A percentile compares a stretch with the other conserved stretches of the same genome.
phyloP scores from a whole-genome alignment of 805 yeast species.

The Candida verbasci region DNA sequence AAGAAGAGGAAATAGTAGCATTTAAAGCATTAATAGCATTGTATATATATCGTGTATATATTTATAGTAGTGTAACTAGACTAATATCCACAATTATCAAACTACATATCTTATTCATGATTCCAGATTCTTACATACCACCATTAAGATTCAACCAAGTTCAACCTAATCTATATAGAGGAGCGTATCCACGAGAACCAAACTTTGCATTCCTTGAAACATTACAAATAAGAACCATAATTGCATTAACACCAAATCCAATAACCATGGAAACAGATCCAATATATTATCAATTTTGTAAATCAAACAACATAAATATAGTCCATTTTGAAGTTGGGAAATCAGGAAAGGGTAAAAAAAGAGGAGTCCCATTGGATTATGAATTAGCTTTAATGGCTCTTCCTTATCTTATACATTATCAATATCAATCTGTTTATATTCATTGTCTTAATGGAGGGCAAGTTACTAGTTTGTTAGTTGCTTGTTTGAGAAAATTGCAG shows the following conservation, averaged over 20 bases:
- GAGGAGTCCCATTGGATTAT: slow-evolving; percentile 77
- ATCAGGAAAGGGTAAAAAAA: slow-evolving; percentile 73
- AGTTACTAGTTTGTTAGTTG: slow-evolving; percentile 76
- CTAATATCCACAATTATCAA: not conserved
- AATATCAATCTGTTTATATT: slow-evolving; percentile 66
- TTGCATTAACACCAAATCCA: slow-evolving; percentile 78
- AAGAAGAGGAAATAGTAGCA: too few species aligned
- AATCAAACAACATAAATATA: slow-evolving; percentile 48
- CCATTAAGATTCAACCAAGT: slow-evolving; percentile 77
- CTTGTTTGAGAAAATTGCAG: slow-evolving; percentile 77
- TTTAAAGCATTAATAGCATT: too few species aligned
- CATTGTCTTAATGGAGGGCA: slow-evolving; percentile 92
- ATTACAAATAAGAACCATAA: slow-evolving; percentile 62
- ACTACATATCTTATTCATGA: not conserved
- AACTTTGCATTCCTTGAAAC: slow-evolving; percentile 66
- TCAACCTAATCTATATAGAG: slow-evolving; percentile 69
- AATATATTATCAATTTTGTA: slow-evolving; percentile 48
- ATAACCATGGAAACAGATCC: slow-evolving; percentile 52
- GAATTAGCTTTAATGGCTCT: slow-evolving; percentile 57
- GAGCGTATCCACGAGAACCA: slow-evolving; percentile 79
- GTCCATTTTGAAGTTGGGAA: slow-evolving; percentile 66
- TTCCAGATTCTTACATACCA: slow-evolving; percentile 40
- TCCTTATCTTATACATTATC: slow-evolving; percentile 54
- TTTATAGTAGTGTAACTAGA: too few species aligned
- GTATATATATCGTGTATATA: too few species aligned